Evolutionary conservation across 768 basidiomycete genomes (phyloP).

Genomic region (Hericium coralloides): DNA sequence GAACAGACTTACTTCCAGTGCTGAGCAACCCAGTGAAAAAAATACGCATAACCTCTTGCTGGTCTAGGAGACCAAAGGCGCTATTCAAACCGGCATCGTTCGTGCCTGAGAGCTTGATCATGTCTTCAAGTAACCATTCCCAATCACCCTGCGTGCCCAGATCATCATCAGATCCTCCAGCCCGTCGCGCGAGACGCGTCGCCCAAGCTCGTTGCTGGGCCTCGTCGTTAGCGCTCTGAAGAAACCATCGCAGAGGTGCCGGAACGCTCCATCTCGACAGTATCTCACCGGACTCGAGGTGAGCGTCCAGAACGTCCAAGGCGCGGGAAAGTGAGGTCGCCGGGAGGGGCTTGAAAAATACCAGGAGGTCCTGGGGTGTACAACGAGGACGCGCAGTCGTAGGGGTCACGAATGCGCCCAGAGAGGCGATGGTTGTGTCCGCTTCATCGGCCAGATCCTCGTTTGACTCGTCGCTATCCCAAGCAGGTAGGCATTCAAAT

Average conservation of each 20-base stretch:
- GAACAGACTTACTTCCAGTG: slow-evolving; percentile 69
- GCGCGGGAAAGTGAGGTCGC: slow-evolving; percentile 66
- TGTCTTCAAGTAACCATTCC: slow-evolving; percentile 84
- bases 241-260: slow-evolving; percentile 82
- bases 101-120: slow-evolving; percentile 67
- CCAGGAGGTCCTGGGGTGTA: slow-evolving; percentile 60
- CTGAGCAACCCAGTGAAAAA: slow-evolving; percentile 83
- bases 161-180: slow-evolving; percentile 45
- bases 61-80: slow-evolving; percentile 71
- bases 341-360: slow-evolving; percentile 79
- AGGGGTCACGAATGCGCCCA: slow-evolving; percentile 73
- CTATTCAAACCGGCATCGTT: slow-evolving; percentile 57
- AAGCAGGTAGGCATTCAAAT: slow-evolving; percentile 94
- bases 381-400: slow-evolving; percentile 48
- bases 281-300: slow-evolving; percentile 90
- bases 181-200: slow-evolving; percentile 71
- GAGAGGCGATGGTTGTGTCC: slow-evolving; percentile 74
- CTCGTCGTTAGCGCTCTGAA: slow-evolving; percentile 60
- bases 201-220: slow-evolving; percentile 78
- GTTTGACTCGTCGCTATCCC: slow-evolving; percentile 53
- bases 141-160: slow-evolving; percentile 65
- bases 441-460: slow-evolving; percentile 64
- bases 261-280: slow-evolving; percentile 81
- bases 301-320: slow-evolving; percentile 88
- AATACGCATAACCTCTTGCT: slow-evolving; percentile 66